These are phyloP conservation scores for Pyricularia pennisetigena DNA, from an alignment of 2,329 filamentous ascomycete species.

Conservation along the genomic window DNA sequence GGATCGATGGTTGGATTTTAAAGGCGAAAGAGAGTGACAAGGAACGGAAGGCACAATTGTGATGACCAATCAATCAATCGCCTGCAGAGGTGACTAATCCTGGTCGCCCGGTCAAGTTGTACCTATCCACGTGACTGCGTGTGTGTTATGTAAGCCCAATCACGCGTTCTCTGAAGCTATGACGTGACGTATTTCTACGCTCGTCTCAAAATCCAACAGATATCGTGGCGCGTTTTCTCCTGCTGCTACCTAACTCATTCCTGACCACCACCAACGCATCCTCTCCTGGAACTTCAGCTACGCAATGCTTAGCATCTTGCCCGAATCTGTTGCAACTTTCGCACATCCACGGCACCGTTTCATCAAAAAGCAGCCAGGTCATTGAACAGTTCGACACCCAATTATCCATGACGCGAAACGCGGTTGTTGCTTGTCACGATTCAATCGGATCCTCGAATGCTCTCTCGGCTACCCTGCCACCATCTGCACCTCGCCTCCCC, in stretches of 20 bases:
- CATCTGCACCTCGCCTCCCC: conserved; percentile 62
- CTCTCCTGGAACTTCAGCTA: conserved; percentile 7
- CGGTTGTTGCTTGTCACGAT: background rate
- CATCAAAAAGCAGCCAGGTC: background rate
- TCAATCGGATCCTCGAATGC: conserved; percentile 2
- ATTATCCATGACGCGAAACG: background rate
- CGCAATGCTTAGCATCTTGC: conserved; percentile 15
- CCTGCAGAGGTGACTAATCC: background rate
- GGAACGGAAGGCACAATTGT: background rate
- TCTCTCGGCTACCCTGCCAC: conserved; percentile 2
- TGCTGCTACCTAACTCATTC: conserved; percentile 4
- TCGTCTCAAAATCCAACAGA: background rate
- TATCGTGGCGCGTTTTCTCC: conserved; percentile 3
- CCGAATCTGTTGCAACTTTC: conserved; percentile 3
- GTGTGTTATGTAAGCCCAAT: background rate
- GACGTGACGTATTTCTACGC: background rate
- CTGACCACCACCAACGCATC: conserved; percentile 6
- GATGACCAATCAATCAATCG: background rate
- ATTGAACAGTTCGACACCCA: background rate
- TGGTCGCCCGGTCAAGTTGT: background rate
- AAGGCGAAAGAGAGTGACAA: background rate
- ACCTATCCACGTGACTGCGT: background rate
- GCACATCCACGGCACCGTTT: background rate
- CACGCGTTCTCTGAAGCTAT: background rate
- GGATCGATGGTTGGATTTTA: background rate